Evolutionary conservation across 2,329 filamentous ascomycete genomes (phyloP), one percentile per base, ranked within the genome.

Genomic region (Aciculosporium take): DNA sequence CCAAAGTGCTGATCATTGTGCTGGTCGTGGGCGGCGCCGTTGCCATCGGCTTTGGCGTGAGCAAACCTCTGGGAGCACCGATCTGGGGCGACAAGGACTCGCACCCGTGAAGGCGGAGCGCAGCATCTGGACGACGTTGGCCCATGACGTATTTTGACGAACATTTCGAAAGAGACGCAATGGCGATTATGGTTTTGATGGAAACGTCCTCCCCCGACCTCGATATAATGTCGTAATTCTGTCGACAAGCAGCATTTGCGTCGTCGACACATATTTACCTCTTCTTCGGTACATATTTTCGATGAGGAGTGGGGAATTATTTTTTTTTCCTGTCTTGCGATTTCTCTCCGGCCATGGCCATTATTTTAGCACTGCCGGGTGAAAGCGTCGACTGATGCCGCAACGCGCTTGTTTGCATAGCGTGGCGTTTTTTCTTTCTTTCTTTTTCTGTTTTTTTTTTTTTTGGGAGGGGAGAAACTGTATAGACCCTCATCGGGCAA

Each of bases 1-100:
- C 61, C 49, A 76, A 76, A 59, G 56, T 79, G n/a, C 48, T 68
- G 33, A 67, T 76, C 37, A 63, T 63, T 3, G 47, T 74, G 4
- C 53, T 76, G 21, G 61, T 76, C 17, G 53, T 77, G 5, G 71
- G 71, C 38, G 55, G 70, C 39, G 72, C 69, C 12, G 65, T 77
- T 8, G 71, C 64, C 33, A 59, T 79, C 18, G 75, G 75, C 18
- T 64, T 79, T 35, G 75, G 75, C 37, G 64, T 79, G 49, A 77
- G 72, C 64, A 78, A 74, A 56, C 67, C 72, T 3, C 61, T 78
- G 1, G 68, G 70, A 10, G 74, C 74, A n/a, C 65, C 66, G 13
- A 72, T 78, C 48, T 79, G 74, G 74, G 57, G 65, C 53, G 57
- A 58, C 30, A 42, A 42, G 5, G 37, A 25, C 18, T 36, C 24